Base-by-base conservation (phyloP, 805 yeast species). In the Saturnispora silvae region DNA sequence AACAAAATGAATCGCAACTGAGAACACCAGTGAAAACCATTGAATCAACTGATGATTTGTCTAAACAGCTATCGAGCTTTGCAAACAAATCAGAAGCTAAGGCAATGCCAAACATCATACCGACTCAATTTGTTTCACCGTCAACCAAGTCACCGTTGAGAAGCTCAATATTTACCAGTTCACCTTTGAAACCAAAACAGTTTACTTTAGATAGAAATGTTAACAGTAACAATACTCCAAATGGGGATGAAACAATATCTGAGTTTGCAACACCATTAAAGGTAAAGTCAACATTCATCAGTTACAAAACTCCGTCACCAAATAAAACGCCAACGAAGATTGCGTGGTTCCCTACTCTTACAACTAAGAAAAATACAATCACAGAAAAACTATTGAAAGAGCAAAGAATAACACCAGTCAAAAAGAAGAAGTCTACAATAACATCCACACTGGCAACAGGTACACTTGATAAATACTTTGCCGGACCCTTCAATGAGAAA, bases 391-490 rank as follows among this genome's bases (percentile, higher is more conserved):
- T 58, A 30, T 46, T 56, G 11, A 45, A 48, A 44, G 56, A 51
- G 33, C 68, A 67, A 47, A 65, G 63, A 33, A 55, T 61, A n/a
- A 62, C 75, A 10, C 69, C 73, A 8, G 59, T 63, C 25, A 55
- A 68, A 40, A 61, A 67, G 51, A 64, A 67, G 41, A 64, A 65
- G 37, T 58, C 63, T 9, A 70, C 73, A 34, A 70, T 70, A 52
- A 67, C 73, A 14, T 77, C 92, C 1, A 72, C 86, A 8, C 57
- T 87, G 22, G 96, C 95, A 16, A 85, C 92, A 3, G 96, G 96
- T 3, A 81, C 84, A 33, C 72, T 87, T 30, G 97, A 89, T 54
- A 72, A 71, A 40, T 84, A 79, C 50, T 79, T 89, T 57, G 70
- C 68, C 35, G 95, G 94, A 1, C 86, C 95, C 5, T 80, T 81